phyloP scores from a whole-genome alignment of 2,329 filamentous ascomycete genomes.

The Delphinella strobiligena region DNA sequence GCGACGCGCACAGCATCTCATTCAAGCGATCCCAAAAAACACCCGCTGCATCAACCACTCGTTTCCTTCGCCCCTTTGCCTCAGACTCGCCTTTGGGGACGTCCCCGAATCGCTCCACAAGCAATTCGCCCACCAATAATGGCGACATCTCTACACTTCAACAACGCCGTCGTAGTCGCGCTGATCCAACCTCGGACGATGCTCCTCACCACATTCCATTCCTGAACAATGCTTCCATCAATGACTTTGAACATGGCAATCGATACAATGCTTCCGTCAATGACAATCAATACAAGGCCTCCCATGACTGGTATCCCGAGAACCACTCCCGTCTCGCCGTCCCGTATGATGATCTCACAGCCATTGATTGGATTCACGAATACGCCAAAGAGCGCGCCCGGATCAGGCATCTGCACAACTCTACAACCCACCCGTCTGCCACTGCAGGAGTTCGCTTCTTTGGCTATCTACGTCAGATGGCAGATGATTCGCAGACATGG shows the following conservation, averaged over 20 bases:
- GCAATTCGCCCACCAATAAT: neutral
- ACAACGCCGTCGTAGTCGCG: constrained; percentile 13
- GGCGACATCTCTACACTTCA: constrained; percentile 19
- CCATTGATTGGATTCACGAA: constrained; percentile 99
- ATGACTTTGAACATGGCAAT: constrained; percentile 25
- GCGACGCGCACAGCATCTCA: constrained; percentile 46
- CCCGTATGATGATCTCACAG: constrained; percentile 89
- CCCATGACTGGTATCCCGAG: constrained; percentile 75
- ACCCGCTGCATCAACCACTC: constrained; percentile 32
- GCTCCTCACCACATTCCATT: constrained; percentile 24
- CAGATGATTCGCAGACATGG: constrained; percentile 88
- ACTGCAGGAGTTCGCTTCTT: constrained; percentile 49
- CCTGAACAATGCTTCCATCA: constrained; percentile 26
- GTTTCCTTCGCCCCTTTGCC: constrained; percentile 27
- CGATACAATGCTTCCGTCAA: constrained; percentile 24
- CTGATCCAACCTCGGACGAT: constrained; percentile 7
- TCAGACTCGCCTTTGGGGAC: constrained; percentile 13
- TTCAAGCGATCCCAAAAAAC: constrained; percentile 59
- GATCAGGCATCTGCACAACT: constrained; percentile 61
- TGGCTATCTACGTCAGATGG: constrained; percentile 58
- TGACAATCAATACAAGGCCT: constrained; percentile 23
- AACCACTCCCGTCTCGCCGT: constrained; percentile 78
- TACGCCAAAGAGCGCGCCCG: constrained; percentile 92
- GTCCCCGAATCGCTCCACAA: too few relatives aligned
- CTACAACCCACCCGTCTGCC: constrained; percentile 14